Percentiles rank a stretch among this genome's conserved stretches.
phyloP scores from a whole-genome alignment of 192 early-diverging fungal genomes.

The Coemansia reversa region DNA sequence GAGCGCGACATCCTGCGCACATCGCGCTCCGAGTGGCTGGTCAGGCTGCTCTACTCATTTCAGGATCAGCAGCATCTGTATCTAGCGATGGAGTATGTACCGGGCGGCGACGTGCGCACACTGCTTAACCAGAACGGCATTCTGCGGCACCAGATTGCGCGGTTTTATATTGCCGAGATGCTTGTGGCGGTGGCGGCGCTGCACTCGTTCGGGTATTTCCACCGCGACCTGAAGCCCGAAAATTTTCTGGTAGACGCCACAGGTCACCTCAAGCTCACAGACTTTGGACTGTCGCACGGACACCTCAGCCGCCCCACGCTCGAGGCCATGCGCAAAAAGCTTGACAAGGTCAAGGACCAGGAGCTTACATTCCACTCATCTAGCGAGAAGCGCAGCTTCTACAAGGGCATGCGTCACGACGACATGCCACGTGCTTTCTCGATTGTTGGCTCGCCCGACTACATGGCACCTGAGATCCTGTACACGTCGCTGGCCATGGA shows the following conservation, averaged over 20 bases:
- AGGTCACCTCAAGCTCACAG: conserved; percentile 86
- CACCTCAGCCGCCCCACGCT: conserved; percentile 57
- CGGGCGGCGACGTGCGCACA: conserved; percentile 74
- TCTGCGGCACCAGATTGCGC: conserved; percentile 71
- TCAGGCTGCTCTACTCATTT: conserved; percentile 87
- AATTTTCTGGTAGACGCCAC: conserved; percentile 72
- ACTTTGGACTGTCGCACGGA: conserved; percentile 87
- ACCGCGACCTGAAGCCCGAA: conserved; percentile 91
- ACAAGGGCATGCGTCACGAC: conserved; percentile 53
- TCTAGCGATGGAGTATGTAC: conserved; percentile 66
- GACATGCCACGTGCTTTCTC: conserved; percentile 70
- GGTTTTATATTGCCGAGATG: conserved; percentile 90
- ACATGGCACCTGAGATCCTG: conserved; percentile 92
- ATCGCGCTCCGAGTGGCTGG: conserved; percentile 73
- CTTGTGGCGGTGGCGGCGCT: conserved; percentile 73
- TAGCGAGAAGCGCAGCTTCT: conserved; percentile 49
- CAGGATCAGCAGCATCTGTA: conserved; percentile 73
- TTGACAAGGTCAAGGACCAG: conserved; percentile 58
- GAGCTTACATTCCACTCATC: conserved; percentile 46
- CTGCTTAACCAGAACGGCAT: conserved; percentile 72
- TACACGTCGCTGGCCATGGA: conserved; percentile 53
- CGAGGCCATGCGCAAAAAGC: conserved; percentile 50
- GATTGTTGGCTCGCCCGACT: conserved; percentile 87
- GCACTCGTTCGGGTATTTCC: conserved; percentile 86
- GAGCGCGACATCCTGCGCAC: conserved; percentile 73